Conservation (phyloP, 2,329 filamentous ascomycete species). For the Aspergillus luchuensis region DNA sequence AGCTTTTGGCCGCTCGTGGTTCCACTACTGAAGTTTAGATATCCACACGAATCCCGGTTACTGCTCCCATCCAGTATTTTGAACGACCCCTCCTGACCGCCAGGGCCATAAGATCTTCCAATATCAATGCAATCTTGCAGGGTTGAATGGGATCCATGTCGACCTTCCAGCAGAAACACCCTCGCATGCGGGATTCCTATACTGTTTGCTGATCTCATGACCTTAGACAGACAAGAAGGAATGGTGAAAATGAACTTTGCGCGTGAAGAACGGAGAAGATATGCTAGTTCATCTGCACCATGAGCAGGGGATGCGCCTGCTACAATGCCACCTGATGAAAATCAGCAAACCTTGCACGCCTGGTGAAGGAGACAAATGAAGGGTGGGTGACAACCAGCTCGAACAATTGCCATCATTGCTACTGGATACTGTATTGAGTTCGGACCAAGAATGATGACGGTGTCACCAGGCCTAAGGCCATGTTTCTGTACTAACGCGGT, state of each 20-base stretch:
- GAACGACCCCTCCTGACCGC: slow-evolving; percentile 42
- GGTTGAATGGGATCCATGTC: slow-evolving; percentile 52
- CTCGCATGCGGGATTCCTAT: slow-evolving; percentile 56
- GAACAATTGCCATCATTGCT: slow-evolving; percentile 60
- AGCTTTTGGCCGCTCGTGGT: slow-evolving; percentile 56
- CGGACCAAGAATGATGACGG: slow-evolving; percentile 62
- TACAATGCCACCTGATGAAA: slow-evolving; percentile 51
- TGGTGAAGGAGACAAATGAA: too few species aligned
- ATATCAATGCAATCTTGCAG: slow-evolving; percentile 36
- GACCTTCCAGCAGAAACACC: slow-evolving; percentile 60
- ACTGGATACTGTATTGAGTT: slow-evolving; percentile 71
- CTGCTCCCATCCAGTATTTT: slow-evolving; percentile 55
- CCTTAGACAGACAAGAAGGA: slow-evolving; percentile 57
- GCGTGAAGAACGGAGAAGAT: slow-evolving; percentile 60
- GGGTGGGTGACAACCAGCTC: slow-evolving; percentile 39
- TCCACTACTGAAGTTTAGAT: slow-evolving; percentile 54
- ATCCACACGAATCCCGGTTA: slow-evolving; percentile 59
- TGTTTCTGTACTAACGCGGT: slow-evolving; percentile 61
- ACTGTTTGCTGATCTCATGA: slow-evolving; percentile 55
- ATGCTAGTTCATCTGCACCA: slow-evolving; percentile 68
- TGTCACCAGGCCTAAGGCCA: slow-evolving; percentile 57
- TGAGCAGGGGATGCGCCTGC: slow-evolving; percentile 67
- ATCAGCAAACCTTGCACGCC: neutral
- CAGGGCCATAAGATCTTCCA: slow-evolving; percentile 40
- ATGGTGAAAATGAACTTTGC: slow-evolving; percentile 62